These are phyloP conservation scores for Amanita pallidorosea DNA, from an alignment of 768 basidiomycete species.

Conservation along the genomic window DNA sequence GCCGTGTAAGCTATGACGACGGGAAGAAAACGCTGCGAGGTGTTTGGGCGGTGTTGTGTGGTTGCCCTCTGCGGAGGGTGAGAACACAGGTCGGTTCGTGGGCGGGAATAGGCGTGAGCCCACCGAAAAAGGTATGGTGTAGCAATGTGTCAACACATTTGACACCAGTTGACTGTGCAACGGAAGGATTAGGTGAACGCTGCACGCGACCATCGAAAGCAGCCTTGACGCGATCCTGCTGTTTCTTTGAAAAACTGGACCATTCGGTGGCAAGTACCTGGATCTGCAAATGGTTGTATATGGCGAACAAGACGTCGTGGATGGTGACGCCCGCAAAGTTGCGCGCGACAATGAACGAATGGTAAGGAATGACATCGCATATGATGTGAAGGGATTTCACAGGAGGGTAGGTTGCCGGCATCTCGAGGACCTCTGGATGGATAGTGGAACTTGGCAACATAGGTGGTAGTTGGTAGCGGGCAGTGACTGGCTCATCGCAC, in stretches of 20 bases:
- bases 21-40: not conserved
- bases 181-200: conserved; percentile 22
- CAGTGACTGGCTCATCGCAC: not conserved
- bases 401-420: conserved; percentile 33
- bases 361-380: conserved; percentile 34
- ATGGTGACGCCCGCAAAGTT: conserved; percentile 39
- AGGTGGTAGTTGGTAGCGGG: not conserved
- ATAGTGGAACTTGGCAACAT: conserved; percentile 5
- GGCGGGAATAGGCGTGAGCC: conserved; percentile 31
- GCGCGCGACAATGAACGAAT: conserved; percentile 30
- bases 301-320: conserved; percentile 37
- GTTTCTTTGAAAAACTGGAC: conserved; percentile 27
- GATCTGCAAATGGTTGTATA: conserved; percentile 25
- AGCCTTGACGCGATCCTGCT: conserved; percentile 28
- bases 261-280: conserved; percentile 33
- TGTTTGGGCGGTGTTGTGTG: not conserved
- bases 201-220: conserved; percentile 37
- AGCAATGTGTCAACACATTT: conserved; percentile 39
- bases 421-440: conserved; percentile 21
- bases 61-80: conserved; percentile 21
- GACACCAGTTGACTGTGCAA: conserved; percentile 28
- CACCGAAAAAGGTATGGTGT: conserved; percentile 38
- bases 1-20: too few species aligned
- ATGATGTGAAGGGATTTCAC: conserved; percentile 25
- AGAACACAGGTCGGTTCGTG: conserved; percentile 32